Conservation (phyloP, 257 asterid genomes). For the Penstemon davidsonii region DNA sequence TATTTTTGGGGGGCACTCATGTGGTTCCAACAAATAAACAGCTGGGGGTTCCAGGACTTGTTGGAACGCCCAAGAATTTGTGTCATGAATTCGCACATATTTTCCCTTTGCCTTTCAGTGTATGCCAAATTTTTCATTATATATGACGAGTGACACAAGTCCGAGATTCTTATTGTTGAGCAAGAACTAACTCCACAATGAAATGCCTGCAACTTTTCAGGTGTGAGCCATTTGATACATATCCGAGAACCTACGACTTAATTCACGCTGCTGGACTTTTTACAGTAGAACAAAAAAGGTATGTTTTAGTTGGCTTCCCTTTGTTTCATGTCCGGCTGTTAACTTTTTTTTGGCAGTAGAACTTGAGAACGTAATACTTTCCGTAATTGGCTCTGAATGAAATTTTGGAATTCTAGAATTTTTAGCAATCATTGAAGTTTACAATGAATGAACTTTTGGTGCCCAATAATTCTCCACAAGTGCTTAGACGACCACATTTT, state of each 20-base stretch:
- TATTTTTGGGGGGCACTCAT: not conserved
- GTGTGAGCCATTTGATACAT: slow-evolving; percentile 78
- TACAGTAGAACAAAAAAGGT: slow-evolving; percentile 55
- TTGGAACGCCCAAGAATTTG: not conserved
- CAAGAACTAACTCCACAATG: not conserved
- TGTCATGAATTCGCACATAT: too few species aligned
- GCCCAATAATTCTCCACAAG: not conserved
- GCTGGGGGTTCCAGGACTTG: not conserved
- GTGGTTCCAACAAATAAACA: not conserved
- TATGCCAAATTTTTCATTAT: not conserved
- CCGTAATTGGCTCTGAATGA: not conserved
- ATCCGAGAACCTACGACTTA: slow-evolving; percentile 78
- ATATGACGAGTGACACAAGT: not conserved
- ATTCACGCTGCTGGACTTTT: slow-evolving; percentile 76
- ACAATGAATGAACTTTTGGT: not conserved
- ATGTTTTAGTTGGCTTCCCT: not conserved
- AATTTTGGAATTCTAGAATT: slow-evolving; percentile 1
- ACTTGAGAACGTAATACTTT: not conserved
- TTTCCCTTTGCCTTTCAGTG: too few species aligned
- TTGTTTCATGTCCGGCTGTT: slow-evolving; percentile 15
- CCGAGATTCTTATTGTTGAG: not conserved
- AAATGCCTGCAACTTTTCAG: slow-evolving; percentile 33
- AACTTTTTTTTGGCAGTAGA: not conserved
- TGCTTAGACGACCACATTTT: not conserved
- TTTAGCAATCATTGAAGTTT: slow-evolving; percentile 5